These are phyloP conservation scores for Cyathus striatus DNA, from an alignment of 768 basidiomycete genomes.

Conservation along the genomic window DNA sequence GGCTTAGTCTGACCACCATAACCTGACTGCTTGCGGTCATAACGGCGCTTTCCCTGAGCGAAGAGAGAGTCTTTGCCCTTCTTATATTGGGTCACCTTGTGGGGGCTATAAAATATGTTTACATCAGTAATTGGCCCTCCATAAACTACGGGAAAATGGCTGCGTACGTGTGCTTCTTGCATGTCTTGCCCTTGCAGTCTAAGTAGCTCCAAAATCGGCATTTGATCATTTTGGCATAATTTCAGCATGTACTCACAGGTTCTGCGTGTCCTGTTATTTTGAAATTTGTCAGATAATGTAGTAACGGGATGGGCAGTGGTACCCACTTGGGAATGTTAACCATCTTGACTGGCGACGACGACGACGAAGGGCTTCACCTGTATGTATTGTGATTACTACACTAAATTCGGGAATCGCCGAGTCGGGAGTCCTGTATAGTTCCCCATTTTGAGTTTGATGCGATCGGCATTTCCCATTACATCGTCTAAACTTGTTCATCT, in stretches of 20 bases:
- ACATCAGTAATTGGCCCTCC: neutral
- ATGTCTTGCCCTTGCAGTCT: conserved; percentile 96
- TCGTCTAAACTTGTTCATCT: neutral
- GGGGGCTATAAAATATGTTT: conserved; percentile 52
- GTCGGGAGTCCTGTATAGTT: conserved; percentile 30
- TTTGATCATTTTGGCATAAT: conserved; percentile 1
- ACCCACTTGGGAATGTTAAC: conserved; percentile 94
- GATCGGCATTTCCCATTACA: neutral
- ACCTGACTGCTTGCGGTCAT: conserved; percentile 97
- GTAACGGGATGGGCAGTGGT: neutral
- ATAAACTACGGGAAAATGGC: neutral
- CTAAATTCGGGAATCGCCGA: conserved; percentile 29
- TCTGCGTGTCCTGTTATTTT: conserved; percentile 69
- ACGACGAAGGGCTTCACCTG: conserved; percentile 29
- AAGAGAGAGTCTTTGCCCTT: conserved; percentile 98
- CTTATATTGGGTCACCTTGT: conserved; percentile 99
- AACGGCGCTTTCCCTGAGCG: conserved; percentile 99
- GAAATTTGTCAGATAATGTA: conserved; percentile 9
- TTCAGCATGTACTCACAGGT: conserved; percentile 68
- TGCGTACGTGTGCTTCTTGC: conserved; percentile 94
- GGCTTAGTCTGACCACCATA: conserved; percentile 99
- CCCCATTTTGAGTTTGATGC: conserved; percentile 7
- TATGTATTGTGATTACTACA: conserved; percentile 26
- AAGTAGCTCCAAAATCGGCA: conserved; percentile 5
- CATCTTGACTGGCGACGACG: conserved; percentile 57